Evolutionary conservation across 179 eudicot genomes (phyloP).

Genomic region (Spergularia azorica): DNA sequence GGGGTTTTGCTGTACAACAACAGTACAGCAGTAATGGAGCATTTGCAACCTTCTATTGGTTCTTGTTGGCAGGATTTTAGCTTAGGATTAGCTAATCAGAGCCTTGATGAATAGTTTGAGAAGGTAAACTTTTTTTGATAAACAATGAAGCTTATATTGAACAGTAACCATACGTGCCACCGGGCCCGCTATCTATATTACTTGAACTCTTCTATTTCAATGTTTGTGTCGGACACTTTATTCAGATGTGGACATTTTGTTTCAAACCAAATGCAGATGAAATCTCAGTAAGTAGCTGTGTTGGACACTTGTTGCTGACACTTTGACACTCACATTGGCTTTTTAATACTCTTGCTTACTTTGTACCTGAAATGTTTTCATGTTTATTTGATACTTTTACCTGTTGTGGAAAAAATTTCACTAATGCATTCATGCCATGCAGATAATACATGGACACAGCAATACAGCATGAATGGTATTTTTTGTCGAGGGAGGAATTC

Average conservation of each 20-base stretch:
- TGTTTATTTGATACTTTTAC: neutral
- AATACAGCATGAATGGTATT: neutral
- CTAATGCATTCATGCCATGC: slow-evolving; percentile 3
- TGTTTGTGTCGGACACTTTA: no score
- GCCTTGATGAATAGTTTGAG: slow-evolving; percentile 3
- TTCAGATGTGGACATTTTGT: no score
- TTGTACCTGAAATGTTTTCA: neutral
- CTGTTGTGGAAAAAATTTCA: slow-evolving; percentile 1
- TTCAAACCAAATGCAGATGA: no score
- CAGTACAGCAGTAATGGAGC: slow-evolving; percentile 18
- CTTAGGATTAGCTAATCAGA: neutral
- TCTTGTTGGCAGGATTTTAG: neutral
- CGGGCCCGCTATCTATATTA: neutral
- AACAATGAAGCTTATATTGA: neutral
- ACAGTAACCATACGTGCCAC: neutral
- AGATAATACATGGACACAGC: slow-evolving; percentile 16
- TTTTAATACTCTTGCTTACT: neutral
- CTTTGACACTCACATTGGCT: no score
- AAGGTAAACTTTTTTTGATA: neutral
- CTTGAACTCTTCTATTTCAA: neutral
- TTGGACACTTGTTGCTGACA: no score
- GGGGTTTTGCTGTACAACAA: slow-evolving; percentile 20
- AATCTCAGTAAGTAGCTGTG: no score
- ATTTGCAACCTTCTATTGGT: slow-evolving; percentile 18
- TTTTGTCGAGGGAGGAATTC: neutral